Evolutionary conservation across 2,329 filamentous ascomycete genomes (phyloP), one percentile per base, ranked within the genome.

Genomic region (Alternaria sp.): DNA sequence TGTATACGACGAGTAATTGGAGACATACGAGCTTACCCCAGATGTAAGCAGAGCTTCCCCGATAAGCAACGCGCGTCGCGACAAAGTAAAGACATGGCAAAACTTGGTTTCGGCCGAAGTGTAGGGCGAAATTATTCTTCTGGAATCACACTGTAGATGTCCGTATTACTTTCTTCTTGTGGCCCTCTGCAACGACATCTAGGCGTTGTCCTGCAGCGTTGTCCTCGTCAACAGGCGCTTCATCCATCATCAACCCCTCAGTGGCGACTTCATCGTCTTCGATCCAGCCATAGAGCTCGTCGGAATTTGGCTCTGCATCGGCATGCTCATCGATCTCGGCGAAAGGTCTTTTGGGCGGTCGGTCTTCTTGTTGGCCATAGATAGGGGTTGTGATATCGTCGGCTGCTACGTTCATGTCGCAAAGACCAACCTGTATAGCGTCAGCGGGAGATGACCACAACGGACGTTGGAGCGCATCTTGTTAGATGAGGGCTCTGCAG

Each of bases 221-320:
- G 34, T 64, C 60, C 49, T 65, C 56, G 5, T 55, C 48, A 34
- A 61, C 57, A 27, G 66, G 59, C 61, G 62, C 59, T 60, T 78
- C 78, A 46, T 76, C 69, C 48, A 80, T 70, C 54, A 80, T 50
- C 2, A 79, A 63, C 28, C 79, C 80, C 62, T 81, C 80, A 32
- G 78, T 76, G 12, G 78, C 75, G 34, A 82, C 80, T 52, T 85
- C 83, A 57, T 86, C 85, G 58, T 90, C 89, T 54, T 90, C 86
- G 40, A 85, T 85, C 90, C 90, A 93, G 14, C 89, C 90, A 70
- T 92, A 92, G 70, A 91, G 87, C 64, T 92, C 90, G 60, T 90
- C 88, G 20, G 78, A 80, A 16, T 84, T 83, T 30, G 85, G 86
- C 44, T 89, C 87, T 64, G 86, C 90, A 63, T 89, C 87, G 54